Evolutionary conservation across 257 asterid species (phyloP).

Genomic region (Capsicum chinense): DNA sequence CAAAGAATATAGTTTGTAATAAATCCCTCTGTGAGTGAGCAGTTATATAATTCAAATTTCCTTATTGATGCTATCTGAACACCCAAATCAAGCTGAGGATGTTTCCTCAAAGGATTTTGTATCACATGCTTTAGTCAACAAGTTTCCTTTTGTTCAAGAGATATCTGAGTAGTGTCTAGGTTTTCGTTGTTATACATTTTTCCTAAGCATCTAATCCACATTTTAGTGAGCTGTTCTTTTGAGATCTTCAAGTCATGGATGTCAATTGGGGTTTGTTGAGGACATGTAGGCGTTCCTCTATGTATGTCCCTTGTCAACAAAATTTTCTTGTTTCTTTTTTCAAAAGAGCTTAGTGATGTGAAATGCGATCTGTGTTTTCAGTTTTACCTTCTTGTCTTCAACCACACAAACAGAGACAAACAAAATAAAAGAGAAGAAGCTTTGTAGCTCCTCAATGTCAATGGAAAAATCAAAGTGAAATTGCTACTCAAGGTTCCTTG

Average conservation of each 20-base stretch:
- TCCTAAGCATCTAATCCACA: not conserved
- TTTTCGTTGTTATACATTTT: conserved; percentile 12
- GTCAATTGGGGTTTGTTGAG: not conserved
- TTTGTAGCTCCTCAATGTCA: not conserved
- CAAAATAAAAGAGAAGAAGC: not conserved
- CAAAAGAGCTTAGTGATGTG: not conserved
- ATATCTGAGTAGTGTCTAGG: not conserved
- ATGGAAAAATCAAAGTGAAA: not conserved
- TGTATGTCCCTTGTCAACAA: not conserved
- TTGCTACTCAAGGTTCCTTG: not conserved
- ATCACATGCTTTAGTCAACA: not conserved
- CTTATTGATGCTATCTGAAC: not conserved
- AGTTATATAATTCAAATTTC: not conserved
- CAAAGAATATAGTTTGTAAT: not conserved
- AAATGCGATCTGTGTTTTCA: not conserved
- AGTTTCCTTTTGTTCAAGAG: not conserved
- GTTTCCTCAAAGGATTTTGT: not conserved
- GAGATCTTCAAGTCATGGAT: not conserved
- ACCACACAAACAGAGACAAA: not conserved
- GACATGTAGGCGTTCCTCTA: conserved; percentile 3
- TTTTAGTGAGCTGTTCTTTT: not conserved
- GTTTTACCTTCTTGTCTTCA: not conserved
- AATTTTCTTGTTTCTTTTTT: not conserved
- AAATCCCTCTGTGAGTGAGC: not conserved
- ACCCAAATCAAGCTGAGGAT: not conserved